Conservation (phyloP, 1,284 basidiomycete genomes). For the Leccinum subrobustum region DNA sequence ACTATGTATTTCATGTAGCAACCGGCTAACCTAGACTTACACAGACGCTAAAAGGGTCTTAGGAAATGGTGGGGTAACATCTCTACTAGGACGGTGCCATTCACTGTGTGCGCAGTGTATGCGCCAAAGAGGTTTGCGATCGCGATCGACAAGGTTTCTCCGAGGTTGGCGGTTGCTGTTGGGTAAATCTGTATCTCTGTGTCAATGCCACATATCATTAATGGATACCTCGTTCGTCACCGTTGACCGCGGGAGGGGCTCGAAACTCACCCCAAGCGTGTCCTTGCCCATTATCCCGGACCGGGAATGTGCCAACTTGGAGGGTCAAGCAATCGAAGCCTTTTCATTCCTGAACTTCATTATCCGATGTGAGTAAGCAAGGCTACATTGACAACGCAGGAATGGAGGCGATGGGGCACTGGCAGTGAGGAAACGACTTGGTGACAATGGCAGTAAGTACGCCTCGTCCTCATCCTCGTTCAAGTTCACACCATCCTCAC, state of each 20-base stretch:
- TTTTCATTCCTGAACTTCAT: constrained; percentile 55
- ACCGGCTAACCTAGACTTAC: no score
- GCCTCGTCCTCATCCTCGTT: no score
- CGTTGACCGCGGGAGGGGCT: constrained; percentile 21
- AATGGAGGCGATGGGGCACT: no score
- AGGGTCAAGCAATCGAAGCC: constrained; percentile 47
- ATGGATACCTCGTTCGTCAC: constrained; percentile 22
- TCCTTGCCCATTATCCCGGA: constrained; percentile 24
- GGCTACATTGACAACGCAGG: no score
- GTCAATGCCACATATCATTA: not conserved
- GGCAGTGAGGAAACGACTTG: no score
- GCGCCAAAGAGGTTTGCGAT: not conserved
- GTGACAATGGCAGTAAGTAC: no score
- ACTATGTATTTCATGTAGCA: no score
- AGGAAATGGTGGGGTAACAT: no score
- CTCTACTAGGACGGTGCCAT: no score
- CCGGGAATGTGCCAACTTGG: constrained; percentile 36
- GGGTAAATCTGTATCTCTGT: not conserved
- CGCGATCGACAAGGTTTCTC: not conserved
- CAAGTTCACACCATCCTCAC: no score
- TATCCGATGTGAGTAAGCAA: constrained; percentile 24
- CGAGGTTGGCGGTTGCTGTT: not conserved
- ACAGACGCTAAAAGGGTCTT: no score
- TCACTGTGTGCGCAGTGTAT: not conserved
- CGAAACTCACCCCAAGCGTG: constrained; percentile 17